phyloP scores from a whole-genome alignment of 1,284 basidiomycete genomes.

The Ganoderma sinense region DNA sequence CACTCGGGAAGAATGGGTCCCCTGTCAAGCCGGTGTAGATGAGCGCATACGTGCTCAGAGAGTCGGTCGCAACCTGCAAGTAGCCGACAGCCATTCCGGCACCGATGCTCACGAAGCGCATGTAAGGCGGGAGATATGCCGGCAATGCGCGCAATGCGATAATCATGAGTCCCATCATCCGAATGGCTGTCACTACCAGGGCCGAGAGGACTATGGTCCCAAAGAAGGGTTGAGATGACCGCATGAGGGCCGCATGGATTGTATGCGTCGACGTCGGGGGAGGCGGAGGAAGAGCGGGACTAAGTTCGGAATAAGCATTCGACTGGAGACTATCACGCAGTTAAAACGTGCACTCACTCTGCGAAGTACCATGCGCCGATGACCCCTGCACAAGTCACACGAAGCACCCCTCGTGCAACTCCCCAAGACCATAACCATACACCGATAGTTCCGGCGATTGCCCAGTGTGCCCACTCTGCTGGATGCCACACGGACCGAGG shows the following conservation, averaged over 20 bases:
- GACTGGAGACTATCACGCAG: background rate
- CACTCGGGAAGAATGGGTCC: conserved; percentile 82
- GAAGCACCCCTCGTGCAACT: conserved; percentile 81
- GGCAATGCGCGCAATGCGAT: conserved; percentile 62
- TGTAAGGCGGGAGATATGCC: conserved; percentile 58
- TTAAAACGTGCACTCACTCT: conserved; percentile 56
- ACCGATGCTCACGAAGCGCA: conserved; percentile 49
- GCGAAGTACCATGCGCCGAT: conserved; percentile 95
- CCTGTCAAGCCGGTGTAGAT: conserved; percentile 90
- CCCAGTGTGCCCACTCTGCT: conserved; percentile 83
- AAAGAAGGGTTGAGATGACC: conserved; percentile 83
- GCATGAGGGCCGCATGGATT: conserved; percentile 80
- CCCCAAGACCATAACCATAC: conserved; percentile 95
- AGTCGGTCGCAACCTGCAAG: conserved; percentile 69
- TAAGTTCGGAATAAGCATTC: conserved; percentile 33
- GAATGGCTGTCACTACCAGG: conserved; percentile 76
- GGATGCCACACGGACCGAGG: conserved; percentile 74
- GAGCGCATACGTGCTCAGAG: conserved; percentile 85
- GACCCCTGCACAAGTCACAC: conserved; percentile 83
- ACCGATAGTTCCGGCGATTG: conserved; percentile 70
- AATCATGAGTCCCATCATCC: conserved; percentile 57
- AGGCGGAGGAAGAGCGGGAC: conserved; percentile 56
- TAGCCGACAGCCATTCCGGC: conserved; percentile 56
- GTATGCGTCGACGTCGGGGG: conserved; percentile 69
- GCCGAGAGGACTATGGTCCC: conserved; percentile 83